Base-by-base conservation (phyloP, 1,284 basidiomycete species). In the Naganishia liquefaciens region DNA sequence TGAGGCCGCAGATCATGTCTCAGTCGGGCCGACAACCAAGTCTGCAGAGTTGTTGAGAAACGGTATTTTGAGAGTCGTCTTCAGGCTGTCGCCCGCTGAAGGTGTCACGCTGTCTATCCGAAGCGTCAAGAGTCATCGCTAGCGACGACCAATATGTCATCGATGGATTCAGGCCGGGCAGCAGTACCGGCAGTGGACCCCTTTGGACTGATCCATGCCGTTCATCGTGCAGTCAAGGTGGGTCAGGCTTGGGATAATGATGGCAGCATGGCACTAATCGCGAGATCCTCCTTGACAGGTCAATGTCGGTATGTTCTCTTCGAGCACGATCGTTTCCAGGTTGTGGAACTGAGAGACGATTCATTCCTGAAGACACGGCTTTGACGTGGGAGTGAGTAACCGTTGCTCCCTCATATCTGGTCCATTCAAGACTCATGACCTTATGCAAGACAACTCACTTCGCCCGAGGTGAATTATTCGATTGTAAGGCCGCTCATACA, bases 381-480 rank as follows among this genome's bases (percentile, higher is more conserved):
- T 76, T 93, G 57, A 87, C 84, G 63, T 93, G 90, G 91, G 90
- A 91, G 84, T 87, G 70, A 78, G 87, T 85, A 62, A 65, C 72
- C 42, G 52, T 40, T 64, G 47, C 33, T 49, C 13, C 33, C 10
- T 23, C 19, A 11, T 63, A 27, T 21, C 40, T 61, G 27, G 21
- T 15, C 9, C 39, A 39, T 1, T 57, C 50, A 33, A 27, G 42
- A 10, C 43, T 52, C 25, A 27, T 52, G 28, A 53, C 65, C 17
- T 68, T 17, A 46, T 23, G 54, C 11, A 67, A 89, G 87, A 17
- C 88, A 91, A 73, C 81, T 91, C 61, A 88, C 86, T 17, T 88
- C 90, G 0, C 86, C 90, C 2, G 89, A 92, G 70, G 84, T 94
- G 78, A 90, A 91, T 73, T 91, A 91, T 71, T 84, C 88, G 6